Evolutionary conservation across 2,329 filamentous ascomycete species (phyloP).

Genomic region (Aspergillus tubingensis): DNA sequence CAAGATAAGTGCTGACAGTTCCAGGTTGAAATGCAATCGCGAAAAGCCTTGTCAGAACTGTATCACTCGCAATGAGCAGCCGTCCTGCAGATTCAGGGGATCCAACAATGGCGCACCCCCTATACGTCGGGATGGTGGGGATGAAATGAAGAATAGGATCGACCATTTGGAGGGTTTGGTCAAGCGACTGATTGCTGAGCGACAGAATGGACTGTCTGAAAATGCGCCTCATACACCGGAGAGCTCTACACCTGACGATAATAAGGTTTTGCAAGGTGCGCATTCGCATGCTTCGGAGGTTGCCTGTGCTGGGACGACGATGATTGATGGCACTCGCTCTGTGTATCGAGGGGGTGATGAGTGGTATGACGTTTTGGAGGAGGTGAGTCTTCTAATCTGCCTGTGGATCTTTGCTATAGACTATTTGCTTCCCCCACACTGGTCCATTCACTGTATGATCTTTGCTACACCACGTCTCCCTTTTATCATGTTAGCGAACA

Average conservation of each 20-base stretch:
- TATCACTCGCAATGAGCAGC: neutral
- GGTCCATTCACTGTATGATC: no score
- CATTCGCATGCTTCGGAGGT: neutral
- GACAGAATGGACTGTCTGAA: neutral
- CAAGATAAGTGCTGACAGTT: neutral
- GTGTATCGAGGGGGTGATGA: slow-evolving; percentile 10
- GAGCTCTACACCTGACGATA: neutral
- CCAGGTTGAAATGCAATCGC: slow-evolving; percentile 15
- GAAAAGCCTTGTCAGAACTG: slow-evolving; percentile 14
- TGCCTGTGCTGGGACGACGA: slow-evolving; percentile 3
- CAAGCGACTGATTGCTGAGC: slow-evolving; percentile 6
- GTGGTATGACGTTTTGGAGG: slow-evolving; percentile 14
- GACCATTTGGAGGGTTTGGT: slow-evolving; percentile 12
- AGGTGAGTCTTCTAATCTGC: neutral
- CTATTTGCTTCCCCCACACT: no score
- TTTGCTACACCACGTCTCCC: no score
- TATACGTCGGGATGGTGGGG: neutral
- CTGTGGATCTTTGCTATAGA: no score
- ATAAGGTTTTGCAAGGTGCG: no score
- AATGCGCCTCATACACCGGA: neutral
- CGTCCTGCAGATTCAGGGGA: neutral
- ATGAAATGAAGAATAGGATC: slow-evolving; percentile 9
- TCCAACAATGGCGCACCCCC: neutral
- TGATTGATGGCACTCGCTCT: slow-evolving; percentile 10
- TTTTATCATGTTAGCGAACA: no score